Percentiles rank a stretch among this genome's conserved stretches.
Conservation (phyloP, 2,329 filamentous ascomycete species). For the Claviceps pazoutovae region DNA sequence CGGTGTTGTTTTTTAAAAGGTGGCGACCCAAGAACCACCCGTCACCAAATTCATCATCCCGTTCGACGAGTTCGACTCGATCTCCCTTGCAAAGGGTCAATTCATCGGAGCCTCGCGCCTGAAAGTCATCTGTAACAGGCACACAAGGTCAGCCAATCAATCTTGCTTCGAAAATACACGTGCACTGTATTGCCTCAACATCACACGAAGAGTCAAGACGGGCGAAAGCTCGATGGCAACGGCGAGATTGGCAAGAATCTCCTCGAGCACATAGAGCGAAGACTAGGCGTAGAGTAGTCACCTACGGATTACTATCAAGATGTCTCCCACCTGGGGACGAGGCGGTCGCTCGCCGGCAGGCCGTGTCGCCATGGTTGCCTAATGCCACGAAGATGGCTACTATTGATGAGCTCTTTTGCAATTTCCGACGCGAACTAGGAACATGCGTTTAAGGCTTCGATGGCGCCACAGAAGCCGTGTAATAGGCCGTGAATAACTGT, state of each 20-base stretch:
- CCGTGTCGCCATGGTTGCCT: conserved; percentile 28
- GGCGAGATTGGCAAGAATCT: neutral
- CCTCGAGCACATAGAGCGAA: conserved; percentile 1
- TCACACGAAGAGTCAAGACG: neutral
- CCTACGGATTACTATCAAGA: conserved; percentile 60
- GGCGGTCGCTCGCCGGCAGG: conserved; percentile 20
- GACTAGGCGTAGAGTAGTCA: conserved; percentile 14
- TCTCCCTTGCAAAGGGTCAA: conserved; percentile 76
- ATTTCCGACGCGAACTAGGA: neutral
- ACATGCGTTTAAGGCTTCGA: neutral
- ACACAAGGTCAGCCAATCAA: conserved; percentile 2
- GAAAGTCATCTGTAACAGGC: conserved; percentile 62
- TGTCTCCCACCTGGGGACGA: conserved; percentile 50
- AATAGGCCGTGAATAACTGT: conserved; percentile 1
- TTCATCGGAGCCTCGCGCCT: conserved; percentile 84
- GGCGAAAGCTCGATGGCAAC: neutral
- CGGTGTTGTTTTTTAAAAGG: conserved; percentile 56
- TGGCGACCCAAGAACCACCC: conserved; percentile 74
- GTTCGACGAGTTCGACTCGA: conserved; percentile 68
- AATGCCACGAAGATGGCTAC: neutral
- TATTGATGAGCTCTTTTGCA: neutral
- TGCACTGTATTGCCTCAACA: neutral
- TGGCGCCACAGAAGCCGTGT: neutral
- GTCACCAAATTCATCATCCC: conserved; percentile 80
- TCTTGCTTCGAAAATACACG: neutral